Percentiles rank a stretch among this genome's conserved stretches.
phyloP scores from a whole-genome alignment of 805 yeast genomes.

The Starmera quercuum region DNA sequence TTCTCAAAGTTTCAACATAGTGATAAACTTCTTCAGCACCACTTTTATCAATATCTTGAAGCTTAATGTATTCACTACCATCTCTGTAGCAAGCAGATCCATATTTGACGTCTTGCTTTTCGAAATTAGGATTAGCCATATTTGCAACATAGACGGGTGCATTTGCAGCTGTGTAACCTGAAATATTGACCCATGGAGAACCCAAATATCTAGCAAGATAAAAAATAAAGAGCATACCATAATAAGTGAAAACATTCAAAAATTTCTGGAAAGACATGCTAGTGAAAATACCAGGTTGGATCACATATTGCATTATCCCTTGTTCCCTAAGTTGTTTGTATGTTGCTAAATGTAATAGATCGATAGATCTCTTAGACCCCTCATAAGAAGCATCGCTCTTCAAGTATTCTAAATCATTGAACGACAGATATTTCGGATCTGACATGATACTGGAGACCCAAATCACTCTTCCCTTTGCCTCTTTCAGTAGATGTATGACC shows the following conservation, averaged over 20 bases:
- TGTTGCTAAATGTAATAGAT: slow-evolving; percentile 71
- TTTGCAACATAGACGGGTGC: slow-evolving; percentile 69
- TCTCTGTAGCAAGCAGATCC: slow-evolving; percentile 66
- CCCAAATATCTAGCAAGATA: slow-evolving; percentile 79
- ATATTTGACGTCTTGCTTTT: slow-evolving; percentile 44
- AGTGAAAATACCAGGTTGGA: slow-evolving; percentile 92
- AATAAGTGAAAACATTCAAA: slow-evolving; percentile 70
- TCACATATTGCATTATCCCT: slow-evolving; percentile 65
- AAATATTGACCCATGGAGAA: slow-evolving; percentile 81
- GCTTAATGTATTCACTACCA: slow-evolving; percentile 60
- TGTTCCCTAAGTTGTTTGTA: slow-evolving; percentile 40
- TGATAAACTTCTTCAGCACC: slow-evolving; percentile 62
- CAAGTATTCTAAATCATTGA: slow-evolving; percentile 67
- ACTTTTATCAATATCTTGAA: slow-evolving; percentile 48
- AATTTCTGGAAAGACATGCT: slow-evolving; percentile 72
- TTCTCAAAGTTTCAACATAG: slow-evolving; percentile 48
- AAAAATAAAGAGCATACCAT: slow-evolving; percentile 81
- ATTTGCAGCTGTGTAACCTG: slow-evolving; percentile 85
- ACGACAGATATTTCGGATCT: slow-evolving; percentile 62
- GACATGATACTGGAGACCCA: slow-evolving; percentile 90
- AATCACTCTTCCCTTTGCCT: slow-evolving; percentile 55
- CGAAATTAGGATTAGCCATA: slow-evolving; percentile 38
- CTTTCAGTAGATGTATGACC: slow-evolving; percentile 44
- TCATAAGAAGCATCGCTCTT: slow-evolving; percentile 69
- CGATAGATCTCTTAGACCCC: slow-evolving; percentile 84